Base-by-base conservation (phyloP, 305 asterid species). In the Salvia sclarea region DNA sequence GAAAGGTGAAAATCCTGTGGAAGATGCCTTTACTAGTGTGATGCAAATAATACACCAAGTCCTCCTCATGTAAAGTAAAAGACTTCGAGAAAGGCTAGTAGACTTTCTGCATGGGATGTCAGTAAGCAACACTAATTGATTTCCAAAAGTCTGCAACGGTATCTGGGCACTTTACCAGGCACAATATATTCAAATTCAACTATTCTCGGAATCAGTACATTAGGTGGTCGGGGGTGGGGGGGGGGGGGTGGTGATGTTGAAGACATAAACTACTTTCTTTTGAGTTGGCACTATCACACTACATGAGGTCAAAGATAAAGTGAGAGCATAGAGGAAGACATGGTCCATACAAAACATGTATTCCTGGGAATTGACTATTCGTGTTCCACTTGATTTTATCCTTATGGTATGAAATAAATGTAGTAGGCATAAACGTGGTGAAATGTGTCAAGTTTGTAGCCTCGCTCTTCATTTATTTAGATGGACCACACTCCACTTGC, bases 51-150 rank as follows among this genome's bases (percentile, higher is more conserved):
- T 5, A 47, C 63, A 45, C 11, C 14, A 28, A 14, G n/a, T 16
- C 17, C 60, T 10, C 52, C 12, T 48, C 25, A 40, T 33, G 69
- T 40, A 50, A 67, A 54, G 70, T 53, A 41, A 62, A 31, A 53
- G 9, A 67, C 41, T 43, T 20, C 13, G 33, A 28, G 33, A 28
- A 28, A 28, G 33, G 33, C 0, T 3, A 3, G 33, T 25, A 33
- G 7, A 5, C 38, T 33, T 33, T 33, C 3, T 33, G 3, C 38
- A 33, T 33, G 38, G 38, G 8, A 33, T 0, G 38, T 33, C 1
- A 2, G 38, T 9, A 33, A 33, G 9, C 38, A 37, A 60, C 31
- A 61, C 16, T 40, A 53, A 61, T 40, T 61, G 45, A 14, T 12
- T 13, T 60, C 38, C 8, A 21, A 41, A 4, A 17, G 25, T 17